phyloP scores from a whole-genome alignment of 208 protist genomes.

The Trichomonas vaginalis region DNA sequence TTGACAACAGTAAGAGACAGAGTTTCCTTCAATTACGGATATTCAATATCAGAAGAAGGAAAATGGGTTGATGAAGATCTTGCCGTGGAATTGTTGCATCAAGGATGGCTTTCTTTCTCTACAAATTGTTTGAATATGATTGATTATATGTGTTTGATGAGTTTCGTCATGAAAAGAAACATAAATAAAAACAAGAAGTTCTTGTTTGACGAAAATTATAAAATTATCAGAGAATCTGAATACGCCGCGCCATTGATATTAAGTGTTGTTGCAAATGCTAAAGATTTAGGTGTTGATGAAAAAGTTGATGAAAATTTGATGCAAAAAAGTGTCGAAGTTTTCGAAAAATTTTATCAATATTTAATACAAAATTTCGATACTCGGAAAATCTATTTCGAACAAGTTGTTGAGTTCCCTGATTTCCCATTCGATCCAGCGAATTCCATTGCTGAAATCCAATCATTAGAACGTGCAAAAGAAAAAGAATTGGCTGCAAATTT shows the following conservation, averaged over 20 bases:
- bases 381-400: neutral
- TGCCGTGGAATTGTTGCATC: neutral
- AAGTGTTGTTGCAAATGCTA: no score
- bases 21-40: neutral
- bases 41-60: neutral
- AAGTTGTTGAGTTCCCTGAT: neutral
- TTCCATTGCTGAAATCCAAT: neutral
- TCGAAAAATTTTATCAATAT: neutral
- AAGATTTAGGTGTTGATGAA: neutral
- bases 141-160: neutral
- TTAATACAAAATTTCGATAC: neutral
- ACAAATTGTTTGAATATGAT: neutral
- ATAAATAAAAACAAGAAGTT: neutral
- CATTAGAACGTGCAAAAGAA: neutral
- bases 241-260: neutral
- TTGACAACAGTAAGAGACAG: neutral
- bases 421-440: neutral
- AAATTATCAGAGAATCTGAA: neutral
- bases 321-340: no score
- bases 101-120: neutral
- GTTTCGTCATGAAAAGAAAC: neutral
- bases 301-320: neutral
- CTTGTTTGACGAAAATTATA: neutral
- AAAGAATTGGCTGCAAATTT: neutral
- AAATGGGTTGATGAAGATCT: neutral